Conservation (phyloP, 345 rosid genomes). For the Pseudoturritis turrita region DNA sequence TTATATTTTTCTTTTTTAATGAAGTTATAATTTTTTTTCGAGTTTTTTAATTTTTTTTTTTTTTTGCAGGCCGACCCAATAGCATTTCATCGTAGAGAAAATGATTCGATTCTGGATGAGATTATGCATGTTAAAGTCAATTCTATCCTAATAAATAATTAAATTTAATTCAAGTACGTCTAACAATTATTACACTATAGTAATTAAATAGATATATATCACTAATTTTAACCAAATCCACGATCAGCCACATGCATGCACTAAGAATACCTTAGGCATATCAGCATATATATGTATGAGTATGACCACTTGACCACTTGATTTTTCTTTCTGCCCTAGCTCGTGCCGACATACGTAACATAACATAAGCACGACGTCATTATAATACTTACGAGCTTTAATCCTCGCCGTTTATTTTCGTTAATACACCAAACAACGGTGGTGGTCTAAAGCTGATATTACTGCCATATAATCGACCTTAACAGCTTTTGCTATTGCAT, state of each 20-base stretch:
- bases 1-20: too few species aligned
- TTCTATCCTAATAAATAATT: too few species aligned
- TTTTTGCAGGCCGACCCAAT: too few species aligned
- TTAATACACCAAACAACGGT: not conserved
- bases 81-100: too few species aligned
- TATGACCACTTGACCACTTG: not conserved
- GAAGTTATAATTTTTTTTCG: too few species aligned
- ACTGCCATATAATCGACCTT: not conserved
- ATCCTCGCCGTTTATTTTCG: not conserved
- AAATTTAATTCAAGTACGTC: not conserved
- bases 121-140: too few species aligned
- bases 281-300: not conserved
- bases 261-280: not conserved
- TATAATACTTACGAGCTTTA: not conserved
- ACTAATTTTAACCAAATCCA: not conserved
- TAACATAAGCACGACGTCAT: constrained; percentile 13
- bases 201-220: not conserved
- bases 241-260: constrained; percentile 18
- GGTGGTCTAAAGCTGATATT: constrained; percentile 7
- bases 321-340: not conserved
- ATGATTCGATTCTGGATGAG: too few species aligned
- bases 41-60: too few species aligned
- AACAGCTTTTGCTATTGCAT: not conserved
- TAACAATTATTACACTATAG: not conserved
- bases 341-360: constrained; percentile 25